Evolutionary conservation across 495 filamentous ascomycete species (phyloP), one percentile per base, ranked within the genome.

Genomic region (Haplographium delicatum): DNA sequence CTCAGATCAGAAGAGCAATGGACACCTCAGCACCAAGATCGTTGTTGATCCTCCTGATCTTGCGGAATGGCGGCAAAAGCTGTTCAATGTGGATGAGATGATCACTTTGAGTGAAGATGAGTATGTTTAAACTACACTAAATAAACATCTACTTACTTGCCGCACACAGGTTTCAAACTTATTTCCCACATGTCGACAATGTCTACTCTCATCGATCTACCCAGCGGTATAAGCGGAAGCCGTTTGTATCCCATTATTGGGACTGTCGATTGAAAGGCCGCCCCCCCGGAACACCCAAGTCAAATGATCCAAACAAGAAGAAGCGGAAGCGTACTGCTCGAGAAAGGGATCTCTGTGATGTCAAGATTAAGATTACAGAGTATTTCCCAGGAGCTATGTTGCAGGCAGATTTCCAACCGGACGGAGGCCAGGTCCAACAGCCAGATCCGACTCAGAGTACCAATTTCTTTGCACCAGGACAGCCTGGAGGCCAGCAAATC

Each of bases 281-380:
- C 7, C 86, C 88, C 4, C 80, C 89, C 0, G 89, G 89, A 18
- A 93, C 87, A 23, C 83, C 86, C 39, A 91, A 91, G 62, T 89
- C 86, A 22, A 76, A 87, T 28, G 86, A 94, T 57, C 89, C 89
- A 0, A 86, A 83, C 57, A 91, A 90, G 68, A 93, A 89, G 73
- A 94, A 93, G 67, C 78, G 89, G 43, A 93, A 91, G 65, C 84
- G 89, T 19, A 81, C 76, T 11, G 84, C 83, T 18, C 73, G 89
- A 33, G 80, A 87, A 61, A 76, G 84, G 1, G 84, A 93, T 63
- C 75, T 91, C 19, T 95, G 89, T 66, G 86, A 93, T 64, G 87
- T 94, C 55, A 94, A 93, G 65, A 91, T 95, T 62, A 94, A 93
- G 67, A 90, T 95, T 47, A 89, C 87, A 3, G 87, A 95, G 64